Conservation (phyloP, 768 basidiomycete genomes). For the Gloeopeniophorella convolvens region DNA sequence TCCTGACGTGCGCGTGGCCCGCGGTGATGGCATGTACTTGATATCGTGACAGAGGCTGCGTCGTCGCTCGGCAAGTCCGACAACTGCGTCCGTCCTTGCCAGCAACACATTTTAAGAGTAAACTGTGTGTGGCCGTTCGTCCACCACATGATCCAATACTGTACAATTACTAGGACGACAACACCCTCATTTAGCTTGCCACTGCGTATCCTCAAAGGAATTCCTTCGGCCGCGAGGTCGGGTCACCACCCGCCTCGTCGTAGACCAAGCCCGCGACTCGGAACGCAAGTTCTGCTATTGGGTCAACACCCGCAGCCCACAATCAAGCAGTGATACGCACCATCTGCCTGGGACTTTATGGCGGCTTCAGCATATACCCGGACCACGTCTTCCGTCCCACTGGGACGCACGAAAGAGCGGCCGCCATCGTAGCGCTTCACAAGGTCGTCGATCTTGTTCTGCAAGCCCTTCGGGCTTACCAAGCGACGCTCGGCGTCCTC, state of each 20-base stretch:
- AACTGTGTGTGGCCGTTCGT: too few species aligned
- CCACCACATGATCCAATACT: slow-evolving; percentile 5
- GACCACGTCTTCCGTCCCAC: slow-evolving; percentile 97
- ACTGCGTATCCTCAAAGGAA: slow-evolving; percentile 48
- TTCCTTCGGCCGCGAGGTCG: slow-evolving; percentile 67
- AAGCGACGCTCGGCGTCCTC: slow-evolving; percentile 90
- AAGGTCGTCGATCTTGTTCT: slow-evolving; percentile 75
- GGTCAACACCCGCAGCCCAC: slow-evolving; percentile 10
- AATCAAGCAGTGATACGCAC: slow-evolving; percentile 40
- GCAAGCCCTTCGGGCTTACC: slow-evolving; percentile 72
- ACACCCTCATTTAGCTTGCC: slow-evolving; percentile 1
- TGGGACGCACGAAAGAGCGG: slow-evolving; percentile 90
- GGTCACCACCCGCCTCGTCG: slow-evolving; percentile 77
- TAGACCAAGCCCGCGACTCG: slow-evolving; percentile 82
- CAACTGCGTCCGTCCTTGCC: too few species aligned
- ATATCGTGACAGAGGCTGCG: too few species aligned
- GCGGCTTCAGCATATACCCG: slow-evolving; percentile 94
- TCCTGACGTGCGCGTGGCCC: neutral
- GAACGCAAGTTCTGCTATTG: slow-evolving; percentile 65
- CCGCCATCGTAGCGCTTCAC: slow-evolving; percentile 76
- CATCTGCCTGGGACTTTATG: slow-evolving; percentile 68
- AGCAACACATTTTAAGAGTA: neutral
- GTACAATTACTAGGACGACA: slow-evolving; percentile 6
- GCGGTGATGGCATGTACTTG: too few species aligned
- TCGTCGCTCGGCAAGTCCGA: too few species aligned